These are phyloP conservation scores for Stevia rebaudiana DNA, from an alignment of 140 eudicot species.

Conservation along the genomic window DNA sequence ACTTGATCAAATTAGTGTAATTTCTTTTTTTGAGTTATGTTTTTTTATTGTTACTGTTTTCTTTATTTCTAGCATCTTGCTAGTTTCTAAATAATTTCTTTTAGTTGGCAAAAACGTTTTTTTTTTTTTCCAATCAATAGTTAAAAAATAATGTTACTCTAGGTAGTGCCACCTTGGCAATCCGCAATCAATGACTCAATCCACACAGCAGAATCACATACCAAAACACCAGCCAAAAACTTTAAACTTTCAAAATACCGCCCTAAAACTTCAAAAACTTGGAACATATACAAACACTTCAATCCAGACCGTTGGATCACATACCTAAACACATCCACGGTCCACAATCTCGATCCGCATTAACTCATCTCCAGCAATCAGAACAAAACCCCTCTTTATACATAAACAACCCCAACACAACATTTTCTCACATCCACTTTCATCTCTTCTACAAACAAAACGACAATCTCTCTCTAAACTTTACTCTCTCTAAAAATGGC, in stretches of 20 bases:
- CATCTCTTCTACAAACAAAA: background rate
- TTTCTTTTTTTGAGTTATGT: too few species aligned
- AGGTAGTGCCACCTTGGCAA: too few species aligned
- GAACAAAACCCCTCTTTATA: background rate
- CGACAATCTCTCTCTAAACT: background rate
- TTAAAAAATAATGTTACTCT: too few species aligned
- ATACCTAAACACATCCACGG: background rate
- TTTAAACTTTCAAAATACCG: background rate
- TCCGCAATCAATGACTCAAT: too few species aligned
- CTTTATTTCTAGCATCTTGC: too few species aligned
- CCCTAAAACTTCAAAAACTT: background rate
- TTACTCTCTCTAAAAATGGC: slow-evolving; percentile 1
- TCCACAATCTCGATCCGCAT: background rate
- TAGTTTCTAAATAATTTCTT: too few species aligned
- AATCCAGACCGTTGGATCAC: slow-evolving; percentile 16
- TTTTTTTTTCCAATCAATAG: too few species aligned
- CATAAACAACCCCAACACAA: slow-evolving; percentile 14
- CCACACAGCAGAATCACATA: too few species aligned
- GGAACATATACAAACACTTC: background rate
- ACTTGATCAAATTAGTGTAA: too few species aligned
- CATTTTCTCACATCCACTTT: background rate
- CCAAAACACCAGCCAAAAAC: background rate
- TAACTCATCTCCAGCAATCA: slow-evolving; percentile 13
- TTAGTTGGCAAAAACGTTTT: too few species aligned
- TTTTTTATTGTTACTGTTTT: too few species aligned